Conservation (phyloP, 495 filamentous ascomycete genomes). For the Rhypophila decipiens region DNA sequence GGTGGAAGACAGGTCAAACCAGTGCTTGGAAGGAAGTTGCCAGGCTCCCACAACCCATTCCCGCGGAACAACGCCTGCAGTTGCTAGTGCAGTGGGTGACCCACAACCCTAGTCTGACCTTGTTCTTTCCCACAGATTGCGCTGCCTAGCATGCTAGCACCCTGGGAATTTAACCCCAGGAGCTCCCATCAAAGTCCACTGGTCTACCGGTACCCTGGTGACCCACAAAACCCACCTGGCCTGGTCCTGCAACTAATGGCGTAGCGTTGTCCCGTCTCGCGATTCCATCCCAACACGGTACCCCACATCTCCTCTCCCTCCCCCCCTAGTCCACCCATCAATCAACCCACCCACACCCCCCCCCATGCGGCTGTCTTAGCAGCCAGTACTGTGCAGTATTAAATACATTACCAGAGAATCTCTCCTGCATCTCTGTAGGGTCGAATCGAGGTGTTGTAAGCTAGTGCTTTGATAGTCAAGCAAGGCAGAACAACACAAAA, state of each 20-base stretch:
- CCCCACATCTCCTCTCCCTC: too few relatives aligned
- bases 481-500: conserved; percentile 6
- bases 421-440: too few relatives aligned
- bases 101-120: too few relatives aligned
- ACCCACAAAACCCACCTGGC: neutral
- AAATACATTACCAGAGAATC: too few relatives aligned
- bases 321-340: neutral
- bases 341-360: neutral
- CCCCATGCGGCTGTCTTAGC: conserved; percentile 5
- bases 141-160: too few relatives aligned
- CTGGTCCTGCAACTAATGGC: too few relatives aligned
- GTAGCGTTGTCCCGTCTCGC: neutral
- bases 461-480: too few relatives aligned
- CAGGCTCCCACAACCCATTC: conserved; percentile 10
- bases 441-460: too few relatives aligned
- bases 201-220: too few relatives aligned
- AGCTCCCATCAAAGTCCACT: too few relatives aligned
- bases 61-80: conserved; percentile 7
- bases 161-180: too few relatives aligned
- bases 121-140: too few relatives aligned
- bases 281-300: conserved; percentile 1
- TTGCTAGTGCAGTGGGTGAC: conserved; percentile 1
- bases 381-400: neutral
- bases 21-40: neutral
- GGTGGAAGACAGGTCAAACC: neutral